phyloP scores from a whole-genome alignment of 495 filamentous ascomycete species.

The Aspergillus funiculosus region DNA sequence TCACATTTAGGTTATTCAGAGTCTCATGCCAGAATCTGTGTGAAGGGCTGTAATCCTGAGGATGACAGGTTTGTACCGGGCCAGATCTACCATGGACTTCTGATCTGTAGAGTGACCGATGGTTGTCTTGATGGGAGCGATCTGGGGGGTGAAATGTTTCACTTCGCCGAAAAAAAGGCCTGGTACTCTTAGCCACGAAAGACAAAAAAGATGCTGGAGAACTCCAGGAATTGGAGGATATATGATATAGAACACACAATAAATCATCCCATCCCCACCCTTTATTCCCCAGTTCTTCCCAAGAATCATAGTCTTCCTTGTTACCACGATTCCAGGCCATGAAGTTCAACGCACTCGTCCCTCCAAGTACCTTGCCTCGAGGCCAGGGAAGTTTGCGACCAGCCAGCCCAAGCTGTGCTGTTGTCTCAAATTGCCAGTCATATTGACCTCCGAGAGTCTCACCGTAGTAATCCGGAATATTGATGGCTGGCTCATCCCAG shows the following conservation, averaged over 20 bases:
- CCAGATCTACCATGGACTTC: conserved; percentile 36
- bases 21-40: conserved; percentile 47
- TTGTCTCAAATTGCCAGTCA: conserved; percentile 44
- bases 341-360: conserved; percentile 17
- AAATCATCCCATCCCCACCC: conserved; percentile 42
- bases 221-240: neutral
- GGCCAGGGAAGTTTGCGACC: conserved; percentile 30
- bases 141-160: conserved; percentile 42
- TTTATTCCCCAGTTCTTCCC: conserved; percentile 40
- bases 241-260: conserved; percentile 22
- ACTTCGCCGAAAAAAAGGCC: conserved; percentile 12
- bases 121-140: conserved; percentile 24
- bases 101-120: conserved; percentile 25
- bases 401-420: conserved; percentile 30
- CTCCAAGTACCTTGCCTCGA: conserved; percentile 21
- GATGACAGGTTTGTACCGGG: conserved; percentile 41
- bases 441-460: conserved; percentile 32
- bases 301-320: conserved; percentile 35
- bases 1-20: conserved; percentile 34
- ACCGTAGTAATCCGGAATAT: conserved; percentile 27
- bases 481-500: conserved; percentile 36
- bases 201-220: neutral
- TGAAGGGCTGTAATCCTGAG: conserved; percentile 34
- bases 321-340: conserved; percentile 34
- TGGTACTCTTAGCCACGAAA: conserved; percentile 2